Base-by-base conservation (phyloP, 2,329 filamentous ascomycete genomes). In the Fusarium hainanense region DNA sequence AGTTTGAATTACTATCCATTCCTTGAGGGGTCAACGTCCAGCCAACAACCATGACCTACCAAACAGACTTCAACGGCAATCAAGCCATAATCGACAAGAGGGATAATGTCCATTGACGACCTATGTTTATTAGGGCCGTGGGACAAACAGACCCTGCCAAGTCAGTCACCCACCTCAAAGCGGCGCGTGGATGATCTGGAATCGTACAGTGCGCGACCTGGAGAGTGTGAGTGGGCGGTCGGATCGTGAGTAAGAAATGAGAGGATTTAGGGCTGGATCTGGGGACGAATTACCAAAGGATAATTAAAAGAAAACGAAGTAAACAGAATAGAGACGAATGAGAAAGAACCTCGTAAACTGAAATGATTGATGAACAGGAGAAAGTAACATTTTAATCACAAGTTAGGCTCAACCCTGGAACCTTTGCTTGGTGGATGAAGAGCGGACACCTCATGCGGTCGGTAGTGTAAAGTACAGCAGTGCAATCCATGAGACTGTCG, bases 111-210 rank as follows among this genome's bases (percentile, higher is more conserved):
- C 25, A 30, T 64, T 55, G 54, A 52, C 27, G 32, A 28, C 27
- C 27, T 28, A 40, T 46, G 50, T 34, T 60, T 44, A 54, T 48
- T 50, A 70, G 59, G 64, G 37, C 56, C 46, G 63, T 73, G 44
- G 65, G 58, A 74, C 69, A 75, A 67, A 68, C 63, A 74, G 58
- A 62, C 67, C 55, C 54, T 69, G 65, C 71, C 68, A 75, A 68
- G 67, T 74, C 71, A 71, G 55, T 63, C 56, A 42, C 55, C 63
- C 63, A 60, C 54, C 63, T 66, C 54, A 37, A 32, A 49, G 60
- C 61, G 58, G 71, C 61, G 69, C 61, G 73, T 73, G 70, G 61
- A 58, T 63, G 69, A 74, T 71, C 54, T 70, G 63, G 68, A 69
- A 72, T 69, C 68, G 68, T 63, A 71, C 68, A 71, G 63, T 70